Percentiles rank a stretch among this genome's conserved stretches.
phyloP scores from a whole-genome alignment of 805 yeast species.

The Brettanomyces bruxellensis region DNA sequence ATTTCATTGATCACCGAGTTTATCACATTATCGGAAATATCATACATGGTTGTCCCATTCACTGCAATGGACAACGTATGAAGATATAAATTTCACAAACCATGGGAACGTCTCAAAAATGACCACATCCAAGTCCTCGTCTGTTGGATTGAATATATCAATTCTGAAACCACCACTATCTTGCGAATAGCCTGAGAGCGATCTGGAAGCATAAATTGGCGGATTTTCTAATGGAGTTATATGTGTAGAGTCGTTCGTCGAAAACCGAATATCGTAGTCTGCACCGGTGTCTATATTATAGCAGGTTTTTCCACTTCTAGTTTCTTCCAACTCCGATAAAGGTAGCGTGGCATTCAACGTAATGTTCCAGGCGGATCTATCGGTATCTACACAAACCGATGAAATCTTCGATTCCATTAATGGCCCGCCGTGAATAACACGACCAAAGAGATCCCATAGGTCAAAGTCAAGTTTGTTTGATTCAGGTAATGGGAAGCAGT shows the following conservation, averaged over 20 bases:
- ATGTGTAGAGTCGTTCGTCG: constrained; percentile 35
- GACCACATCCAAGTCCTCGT: constrained; percentile 37
- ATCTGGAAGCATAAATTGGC: constrained; percentile 69
- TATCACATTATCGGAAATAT: constrained; percentile 19
- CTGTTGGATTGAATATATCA: constrained; percentile 60
- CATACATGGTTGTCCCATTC: constrained; percentile 11
- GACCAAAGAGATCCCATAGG: constrained; percentile 63
- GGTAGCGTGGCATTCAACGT: constrained; percentile 7
- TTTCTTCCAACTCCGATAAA: neutral
- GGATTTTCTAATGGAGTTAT: constrained; percentile 36
- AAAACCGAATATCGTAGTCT: constrained; percentile 30
- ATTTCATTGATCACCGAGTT: constrained; percentile 38
- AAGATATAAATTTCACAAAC: constrained; percentile 79
- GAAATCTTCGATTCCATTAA: constrained; percentile 39
- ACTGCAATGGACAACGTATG: constrained; percentile 47
- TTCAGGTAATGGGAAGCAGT: constrained; percentile 72
- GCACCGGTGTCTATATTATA: constrained; percentile 14
- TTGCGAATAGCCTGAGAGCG: constrained; percentile 86
- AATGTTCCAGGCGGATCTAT: constrained; percentile 35
- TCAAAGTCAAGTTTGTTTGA: constrained; percentile 37
- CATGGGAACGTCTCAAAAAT: constrained; percentile 86
- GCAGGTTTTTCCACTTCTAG: constrained; percentile 12
- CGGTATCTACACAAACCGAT: constrained; percentile 33
- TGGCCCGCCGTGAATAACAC: constrained; percentile 53
- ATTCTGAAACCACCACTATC: constrained; percentile 85